These are phyloP conservation scores for Mimosa pudica DNA, from an alignment of 306 rosid genomes.

Conservation along the genomic window DNA sequence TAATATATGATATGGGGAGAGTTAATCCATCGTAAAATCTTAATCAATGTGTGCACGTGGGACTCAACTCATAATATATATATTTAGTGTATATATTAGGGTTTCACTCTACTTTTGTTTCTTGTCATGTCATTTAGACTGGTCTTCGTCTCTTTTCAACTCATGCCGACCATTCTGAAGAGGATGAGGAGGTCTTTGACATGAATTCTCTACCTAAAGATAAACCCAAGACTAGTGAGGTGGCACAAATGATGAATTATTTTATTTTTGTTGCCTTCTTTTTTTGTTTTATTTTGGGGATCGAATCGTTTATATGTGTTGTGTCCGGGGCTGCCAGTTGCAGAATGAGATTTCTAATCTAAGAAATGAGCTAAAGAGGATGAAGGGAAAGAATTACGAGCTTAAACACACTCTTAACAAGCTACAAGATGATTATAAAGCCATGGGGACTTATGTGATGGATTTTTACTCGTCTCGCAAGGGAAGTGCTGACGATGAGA, in stretches of 20 bases:
- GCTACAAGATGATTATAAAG: slow-evolving; percentile 45
- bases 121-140: slow-evolving; percentile 46
- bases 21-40: too few species aligned
- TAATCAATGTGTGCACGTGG: too few species aligned
- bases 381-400: slow-evolving; percentile 59
- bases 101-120: neutral
- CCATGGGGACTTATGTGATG: slow-evolving; percentile 47
- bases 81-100: neutral
- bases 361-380: slow-evolving; percentile 55
- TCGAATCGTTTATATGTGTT: neutral
- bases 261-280: neutral
- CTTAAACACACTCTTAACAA: slow-evolving; percentile 50
- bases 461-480: slow-evolving; percentile 39
- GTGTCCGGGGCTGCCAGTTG: neutral
- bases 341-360: slow-evolving; percentile 64
- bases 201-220: slow-evolving; percentile 46
- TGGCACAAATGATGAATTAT: neutral
- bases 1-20: too few species aligned
- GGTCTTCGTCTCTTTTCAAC: slow-evolving; percentile 69
- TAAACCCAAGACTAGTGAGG: slow-evolving; percentile 55
- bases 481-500: slow-evolving; percentile 35
- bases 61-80: neutral
- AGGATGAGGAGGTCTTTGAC: slow-evolving; percentile 38
- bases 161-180: slow-evolving; percentile 63
- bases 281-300: neutral